Percentiles rank a stretch among this genome's conserved stretches.
These are phyloP conservation scores for Monilinia laxa DNA, from an alignment of 2,329 filamentous ascomycete species.

Conservation along the genomic window DNA sequence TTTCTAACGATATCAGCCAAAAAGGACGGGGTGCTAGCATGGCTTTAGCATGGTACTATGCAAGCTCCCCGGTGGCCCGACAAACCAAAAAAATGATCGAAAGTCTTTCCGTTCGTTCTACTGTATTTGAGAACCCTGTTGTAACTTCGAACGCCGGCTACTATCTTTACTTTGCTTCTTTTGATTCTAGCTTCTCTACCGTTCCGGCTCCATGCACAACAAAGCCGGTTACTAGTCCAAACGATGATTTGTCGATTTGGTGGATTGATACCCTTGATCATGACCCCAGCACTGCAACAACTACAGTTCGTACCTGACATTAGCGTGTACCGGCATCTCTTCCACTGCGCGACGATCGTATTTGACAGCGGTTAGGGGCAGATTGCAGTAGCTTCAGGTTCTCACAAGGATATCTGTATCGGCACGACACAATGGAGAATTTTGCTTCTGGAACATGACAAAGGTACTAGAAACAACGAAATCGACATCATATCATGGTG, in stretches of 20 bases:
- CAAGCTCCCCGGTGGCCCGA: constrained; percentile 22
- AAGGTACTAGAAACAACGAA: constrained; percentile 2
- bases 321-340: constrained; percentile 26
- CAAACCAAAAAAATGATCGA: constrained; percentile 16
- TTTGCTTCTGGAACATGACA: constrained; percentile 15
- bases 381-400: constrained; percentile 19
- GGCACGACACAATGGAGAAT: constrained; percentile 2
- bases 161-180: constrained; percentile 4
- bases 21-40: constrained; percentile 24
- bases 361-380: constrained; percentile 23
- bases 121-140: constrained; percentile 5
- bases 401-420: constrained; percentile 5
- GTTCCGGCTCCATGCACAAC: constrained; percentile 27
- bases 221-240: constrained; percentile 23
- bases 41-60: constrained; percentile 21
- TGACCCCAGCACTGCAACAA: constrained; percentile 19
- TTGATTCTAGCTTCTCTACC: constrained; percentile 19
- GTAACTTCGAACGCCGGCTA: constrained; percentile 15
- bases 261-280: constrained; percentile 17
- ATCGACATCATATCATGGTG: constrained; percentile 8
- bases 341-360: constrained; percentile 24
- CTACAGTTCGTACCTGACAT: constrained; percentile 31
- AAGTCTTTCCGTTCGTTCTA: constrained; percentile 4
- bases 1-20: constrained; percentile 6
- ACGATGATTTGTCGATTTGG: constrained; percentile 6